phyloP scores from a whole-genome alignment of 2,329 filamentous ascomycete genomes.

The Alternaria novae-zelandiae region DNA sequence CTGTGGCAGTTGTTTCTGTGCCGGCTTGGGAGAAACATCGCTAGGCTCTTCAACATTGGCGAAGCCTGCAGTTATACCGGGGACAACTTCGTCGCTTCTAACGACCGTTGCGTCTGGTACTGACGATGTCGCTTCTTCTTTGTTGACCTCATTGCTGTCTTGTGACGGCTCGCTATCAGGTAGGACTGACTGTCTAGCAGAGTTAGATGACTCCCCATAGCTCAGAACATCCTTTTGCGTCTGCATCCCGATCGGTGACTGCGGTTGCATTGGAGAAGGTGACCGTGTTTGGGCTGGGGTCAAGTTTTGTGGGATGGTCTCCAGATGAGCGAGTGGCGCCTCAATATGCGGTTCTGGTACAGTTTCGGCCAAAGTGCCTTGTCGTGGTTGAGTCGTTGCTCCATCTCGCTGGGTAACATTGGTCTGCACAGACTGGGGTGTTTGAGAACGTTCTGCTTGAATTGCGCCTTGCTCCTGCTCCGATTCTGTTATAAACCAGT shows the following conservation, averaged over 20 bases:
- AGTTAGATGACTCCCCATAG: neutral
- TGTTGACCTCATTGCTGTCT: neutral
- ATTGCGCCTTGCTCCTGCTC: neutral
- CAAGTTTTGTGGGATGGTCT: neutral
- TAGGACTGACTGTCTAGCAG: neutral
- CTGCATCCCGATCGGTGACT: neutral
- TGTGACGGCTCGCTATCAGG: neutral
- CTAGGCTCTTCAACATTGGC: neutral
- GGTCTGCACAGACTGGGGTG: neutral
- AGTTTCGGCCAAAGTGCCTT: neutral
- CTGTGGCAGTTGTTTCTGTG: neutral
- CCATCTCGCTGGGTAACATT: neutral
- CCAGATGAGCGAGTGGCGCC: neutral
- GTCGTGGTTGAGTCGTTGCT: too few species aligned
- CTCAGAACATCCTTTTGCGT: neutral
- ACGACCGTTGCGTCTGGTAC: neutral
- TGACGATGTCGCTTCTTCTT: neutral
- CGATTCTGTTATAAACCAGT: slow-evolving; percentile 40
- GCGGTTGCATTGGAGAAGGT: neutral
- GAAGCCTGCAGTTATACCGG: neutral
- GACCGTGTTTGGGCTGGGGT: neutral
- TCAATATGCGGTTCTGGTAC: neutral
- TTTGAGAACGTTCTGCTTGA: neutral
- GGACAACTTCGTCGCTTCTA: neutral
- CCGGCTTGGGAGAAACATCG: neutral